phyloP scores from a whole-genome alignment of 768 basidiomycete genomes.

The Paxillus rubicundulus region DNA sequence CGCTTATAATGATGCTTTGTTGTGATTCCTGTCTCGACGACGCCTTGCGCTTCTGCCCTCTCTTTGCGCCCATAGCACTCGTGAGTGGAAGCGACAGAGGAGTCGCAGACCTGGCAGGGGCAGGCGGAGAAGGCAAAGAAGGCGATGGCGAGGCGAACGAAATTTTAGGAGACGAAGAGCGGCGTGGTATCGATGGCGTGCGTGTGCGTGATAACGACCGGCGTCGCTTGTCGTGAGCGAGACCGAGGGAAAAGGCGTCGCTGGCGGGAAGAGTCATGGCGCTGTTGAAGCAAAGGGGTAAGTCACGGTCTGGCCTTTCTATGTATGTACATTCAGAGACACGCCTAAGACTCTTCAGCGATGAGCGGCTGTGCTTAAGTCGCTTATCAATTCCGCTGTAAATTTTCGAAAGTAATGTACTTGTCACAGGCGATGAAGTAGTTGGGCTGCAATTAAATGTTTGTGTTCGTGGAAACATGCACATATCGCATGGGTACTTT shows the following conservation, averaged over 20 bases:
- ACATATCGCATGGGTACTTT: constrained; percentile 5
- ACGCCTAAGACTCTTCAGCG: background rate
- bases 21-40: constrained; percentile 26
- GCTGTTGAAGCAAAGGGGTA: background rate
- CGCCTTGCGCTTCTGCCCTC: constrained; percentile 21
- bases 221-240: constrained; percentile 35
- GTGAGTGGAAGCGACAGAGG: constrained; percentile 16
- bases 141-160: constrained; percentile 39
- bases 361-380: background rate
- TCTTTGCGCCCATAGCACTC: constrained; percentile 39
- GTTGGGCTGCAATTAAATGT: too few species aligned
- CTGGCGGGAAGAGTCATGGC: constrained; percentile 34
- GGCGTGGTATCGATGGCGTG: constrained; percentile 28
- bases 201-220: constrained; percentile 25
- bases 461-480: background rate
- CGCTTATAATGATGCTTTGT: constrained; percentile 5
- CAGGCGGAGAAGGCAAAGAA: constrained; percentile 11
- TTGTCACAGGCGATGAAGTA: too few species aligned
- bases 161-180: constrained; percentile 50
- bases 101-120: background rate
- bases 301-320: background rate
- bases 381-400: too few species aligned
- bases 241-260: constrained; percentile 36
- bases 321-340: background rate
- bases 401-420: too few species aligned